These are phyloP conservation scores for Lactarius sanguifluus DNA, from an alignment of 768 basidiomycete genomes.

Conservation along the genomic window DNA sequence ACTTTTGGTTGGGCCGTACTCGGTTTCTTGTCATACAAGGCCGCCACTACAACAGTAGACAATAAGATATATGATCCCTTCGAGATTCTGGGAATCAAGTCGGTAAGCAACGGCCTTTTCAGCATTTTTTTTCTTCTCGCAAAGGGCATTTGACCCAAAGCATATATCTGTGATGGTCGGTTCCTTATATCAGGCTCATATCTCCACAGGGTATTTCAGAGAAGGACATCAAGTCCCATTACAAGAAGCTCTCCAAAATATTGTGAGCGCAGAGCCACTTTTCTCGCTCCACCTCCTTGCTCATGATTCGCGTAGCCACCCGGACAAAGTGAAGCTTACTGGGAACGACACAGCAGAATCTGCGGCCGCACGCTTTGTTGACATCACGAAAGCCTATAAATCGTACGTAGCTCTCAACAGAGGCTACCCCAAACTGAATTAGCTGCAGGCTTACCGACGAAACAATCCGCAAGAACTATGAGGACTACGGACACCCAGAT, in stretches of 20 bases:
- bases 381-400: conserved; percentile 98
- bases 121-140: not conserved
- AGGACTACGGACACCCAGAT: conserved; percentile 91
- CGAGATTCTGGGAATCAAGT: conserved; percentile 79
- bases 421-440: conserved; percentile 10
- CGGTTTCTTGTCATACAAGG: conserved; percentile 65
- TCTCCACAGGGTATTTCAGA: conserved; percentile 58
- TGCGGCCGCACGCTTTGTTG: conserved; percentile 84
- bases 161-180: not conserved
- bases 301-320: conserved; percentile 60
- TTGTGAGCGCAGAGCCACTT: conserved; percentile 53
- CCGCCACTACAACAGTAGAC: conserved; percentile 55
- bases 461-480: conserved; percentile 85
- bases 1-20: conserved; percentile 73
- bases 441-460: conserved; percentile 79
- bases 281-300: not conserved
- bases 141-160: not conserved
- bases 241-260: conserved; percentile 84
- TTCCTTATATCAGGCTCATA: not conserved
- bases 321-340: conserved; percentile 89
- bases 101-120: conserved; percentile 46
- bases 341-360: conserved; percentile 83
- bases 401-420: conserved; percentile 49
- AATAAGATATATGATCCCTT: conserved; percentile 89
- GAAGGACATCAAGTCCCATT: conserved; percentile 95